Evolutionary conservation across 441 rosid genomes (phyloP).

Genomic region (Euphorbia corollata): DNA sequence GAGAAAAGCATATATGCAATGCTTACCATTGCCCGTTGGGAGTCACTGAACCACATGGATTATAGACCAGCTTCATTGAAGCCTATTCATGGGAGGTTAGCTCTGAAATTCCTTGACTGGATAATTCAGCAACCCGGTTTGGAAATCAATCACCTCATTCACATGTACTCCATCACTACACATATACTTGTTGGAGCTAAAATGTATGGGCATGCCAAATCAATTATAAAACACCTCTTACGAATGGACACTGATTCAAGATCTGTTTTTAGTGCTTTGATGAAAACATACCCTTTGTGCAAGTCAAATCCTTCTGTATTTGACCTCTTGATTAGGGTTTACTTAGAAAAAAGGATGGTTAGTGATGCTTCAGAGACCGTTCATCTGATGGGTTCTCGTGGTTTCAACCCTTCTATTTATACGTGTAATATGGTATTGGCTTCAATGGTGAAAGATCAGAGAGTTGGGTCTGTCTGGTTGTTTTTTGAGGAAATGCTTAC

Average conservation of each 20-base stretch:
- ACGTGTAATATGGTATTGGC: conserved; percentile 63
- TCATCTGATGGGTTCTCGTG: conserved; percentile 50
- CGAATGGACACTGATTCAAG: conserved; percentile 36
- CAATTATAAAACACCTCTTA: conserved; percentile 47
- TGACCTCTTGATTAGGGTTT: conserved; percentile 66
- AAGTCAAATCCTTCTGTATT: conserved; percentile 82
- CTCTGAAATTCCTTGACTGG: conserved; percentile 72
- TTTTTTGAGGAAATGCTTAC: conserved; percentile 64
- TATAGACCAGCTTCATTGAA: conserved; percentile 57
- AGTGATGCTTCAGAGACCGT: conserved; percentile 53
- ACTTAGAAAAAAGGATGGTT: conserved; percentile 50
- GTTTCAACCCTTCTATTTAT: conserved; percentile 57
- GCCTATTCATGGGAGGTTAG: conserved; percentile 81
- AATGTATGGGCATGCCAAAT: conserved; percentile 59
- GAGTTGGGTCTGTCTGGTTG: conserved; percentile 49
- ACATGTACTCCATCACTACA: conserved; percentile 48
- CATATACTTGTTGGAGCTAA: conserved; percentile 75
- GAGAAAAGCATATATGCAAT: conserved; percentile 65
- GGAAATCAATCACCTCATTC: conserved; percentile 48
- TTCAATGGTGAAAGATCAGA: conserved; percentile 42
- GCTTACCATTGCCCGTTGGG: conserved; percentile 75
- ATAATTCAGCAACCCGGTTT: conserved; percentile 54
- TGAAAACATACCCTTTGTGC: conserved; percentile 69
- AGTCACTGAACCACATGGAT: conserved; percentile 71
- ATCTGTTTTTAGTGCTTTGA: conserved; percentile 56